A percentile compares a stretch with the other conserved stretches of the same genome.
phyloP scores from a whole-genome alignment of 2,329 filamentous ascomycete species.

The Fusarium sp. region DNA sequence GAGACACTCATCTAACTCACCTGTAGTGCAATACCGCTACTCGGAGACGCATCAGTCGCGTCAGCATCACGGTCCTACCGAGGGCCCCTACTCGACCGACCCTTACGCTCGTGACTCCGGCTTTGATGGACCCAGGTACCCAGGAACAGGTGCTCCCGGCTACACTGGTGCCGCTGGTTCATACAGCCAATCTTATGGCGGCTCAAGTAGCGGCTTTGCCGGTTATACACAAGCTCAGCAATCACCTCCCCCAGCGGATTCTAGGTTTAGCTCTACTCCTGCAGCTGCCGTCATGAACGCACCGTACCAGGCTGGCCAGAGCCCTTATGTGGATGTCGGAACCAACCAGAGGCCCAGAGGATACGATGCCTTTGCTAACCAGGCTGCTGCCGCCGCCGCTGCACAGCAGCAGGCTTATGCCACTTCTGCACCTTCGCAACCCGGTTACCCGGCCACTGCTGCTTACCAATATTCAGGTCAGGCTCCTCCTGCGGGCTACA shows the following conservation, averaged over 20 bases:
- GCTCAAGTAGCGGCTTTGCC: constrained; percentile 49
- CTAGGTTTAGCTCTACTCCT: constrained; percentile 48
- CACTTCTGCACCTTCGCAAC: constrained; percentile 47
- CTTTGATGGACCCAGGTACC: constrained; percentile 61
- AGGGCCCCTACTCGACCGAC: constrained; percentile 51
- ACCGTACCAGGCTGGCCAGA: constrained; percentile 47
- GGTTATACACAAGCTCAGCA: constrained; percentile 50
- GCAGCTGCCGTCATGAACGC: constrained; percentile 49
- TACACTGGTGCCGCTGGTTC: constrained; percentile 59
- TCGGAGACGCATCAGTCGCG: constrained; percentile 63
- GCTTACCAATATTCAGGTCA: constrained; percentile 52
- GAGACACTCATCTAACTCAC: constrained; percentile 68
- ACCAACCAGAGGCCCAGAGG: constrained; percentile 50
- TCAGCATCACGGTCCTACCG: constrained; percentile 61
- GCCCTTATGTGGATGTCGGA: constrained; percentile 52
- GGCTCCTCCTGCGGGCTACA: constrained; percentile 52
- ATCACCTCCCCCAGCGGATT: constrained; percentile 49
- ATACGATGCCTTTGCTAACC: constrained; percentile 50
- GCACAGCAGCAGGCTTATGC: constrained; percentile 50
- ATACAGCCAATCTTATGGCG: constrained; percentile 48
- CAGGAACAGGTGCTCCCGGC: constrained; percentile 61
- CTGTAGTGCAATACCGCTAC: constrained; percentile 67
- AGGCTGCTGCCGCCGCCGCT: constrained; percentile 46
- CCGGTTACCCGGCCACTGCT: constrained; percentile 49
- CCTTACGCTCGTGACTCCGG: constrained; percentile 55